Percentiles rank a stretch among this genome's conserved stretches.
Evolutionary conservation across 306 rosid species (phyloP).

Genomic region (Potentilla sterilis): DNA sequence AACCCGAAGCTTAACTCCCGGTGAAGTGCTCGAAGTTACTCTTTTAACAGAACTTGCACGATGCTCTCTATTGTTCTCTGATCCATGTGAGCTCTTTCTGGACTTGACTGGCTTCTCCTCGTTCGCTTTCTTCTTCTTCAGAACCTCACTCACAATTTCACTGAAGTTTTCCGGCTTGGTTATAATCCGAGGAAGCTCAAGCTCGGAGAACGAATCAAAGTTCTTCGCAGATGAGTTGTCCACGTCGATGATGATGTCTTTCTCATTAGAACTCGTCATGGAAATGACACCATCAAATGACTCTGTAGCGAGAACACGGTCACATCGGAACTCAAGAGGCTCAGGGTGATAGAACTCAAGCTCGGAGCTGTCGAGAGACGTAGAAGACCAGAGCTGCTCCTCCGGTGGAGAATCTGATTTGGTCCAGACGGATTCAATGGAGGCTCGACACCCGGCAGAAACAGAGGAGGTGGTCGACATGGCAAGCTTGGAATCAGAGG

Average conservation of each 20-base stretch:
- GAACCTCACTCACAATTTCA: conserved; percentile 27
- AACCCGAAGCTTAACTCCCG: conserved; percentile 55
- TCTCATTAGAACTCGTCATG: conserved; percentile 20
- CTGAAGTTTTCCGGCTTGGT: conserved; percentile 51
- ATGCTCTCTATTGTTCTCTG: conserved; percentile 28
- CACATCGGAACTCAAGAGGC: conserved; percentile 51
- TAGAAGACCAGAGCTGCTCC: conserved; percentile 21
- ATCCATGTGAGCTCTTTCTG: conserved; percentile 27
- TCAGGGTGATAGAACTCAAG: conserved; percentile 24
- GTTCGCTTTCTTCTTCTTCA: conserved; percentile 34
- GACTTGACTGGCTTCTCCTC: conserved; percentile 13
- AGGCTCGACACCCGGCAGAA: conserved; percentile 39
- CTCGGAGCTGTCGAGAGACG: conserved; percentile 45
- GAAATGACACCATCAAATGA: conserved; percentile 33
- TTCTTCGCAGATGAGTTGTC: conserved; percentile 40
- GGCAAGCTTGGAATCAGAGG: conserved; percentile 32
- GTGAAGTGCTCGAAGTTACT: conserved; percentile 45
- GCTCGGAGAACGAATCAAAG: conserved; percentile 39
- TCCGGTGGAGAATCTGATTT: conserved; percentile 48
- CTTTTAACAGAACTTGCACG: conserved; percentile 31
- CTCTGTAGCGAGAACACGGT: conserved; percentile 57
- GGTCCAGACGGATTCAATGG: conserved; percentile 56
- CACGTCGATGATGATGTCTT: conserved; percentile 60
- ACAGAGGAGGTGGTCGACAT: conserved; percentile 32
- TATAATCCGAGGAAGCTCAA: conserved; percentile 66